A percentile compares a stretch with the other conserved stretches of the same genome.
These are phyloP conservation scores for Kuraishia cidri DNA, from an alignment of 805 yeast species.

Conservation along the genomic window DNA sequence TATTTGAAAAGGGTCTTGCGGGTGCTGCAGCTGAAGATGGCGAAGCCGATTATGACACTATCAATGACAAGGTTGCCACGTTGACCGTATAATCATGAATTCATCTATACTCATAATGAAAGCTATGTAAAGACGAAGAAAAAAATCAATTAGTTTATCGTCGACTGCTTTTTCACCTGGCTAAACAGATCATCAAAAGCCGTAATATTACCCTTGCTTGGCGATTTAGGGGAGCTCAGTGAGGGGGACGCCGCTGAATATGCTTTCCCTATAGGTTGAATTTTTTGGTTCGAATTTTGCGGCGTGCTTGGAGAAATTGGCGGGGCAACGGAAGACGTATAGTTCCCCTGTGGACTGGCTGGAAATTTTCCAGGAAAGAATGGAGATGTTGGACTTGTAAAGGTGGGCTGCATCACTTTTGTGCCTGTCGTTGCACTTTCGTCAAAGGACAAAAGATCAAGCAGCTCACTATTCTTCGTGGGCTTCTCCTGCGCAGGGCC, in stretches of 20 bases:
- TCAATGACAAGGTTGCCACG: constrained; percentile 3
- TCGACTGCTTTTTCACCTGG: no score
- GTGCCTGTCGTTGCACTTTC: no score
- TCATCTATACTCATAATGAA: no score
- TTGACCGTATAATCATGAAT: no score
- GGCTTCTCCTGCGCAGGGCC: neutral
- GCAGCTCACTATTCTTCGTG: neutral
- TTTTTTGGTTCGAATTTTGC: no score
- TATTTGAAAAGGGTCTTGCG: constrained; percentile 85
- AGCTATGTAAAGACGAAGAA: no score
- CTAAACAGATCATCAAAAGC: constrained; percentile 3
- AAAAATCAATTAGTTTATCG: no score
- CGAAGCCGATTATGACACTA: constrained; percentile 9
- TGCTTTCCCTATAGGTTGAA: no score
- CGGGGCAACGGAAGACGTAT: neutral
- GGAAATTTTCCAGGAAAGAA: no score
- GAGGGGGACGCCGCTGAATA: neutral
- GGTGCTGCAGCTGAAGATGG: constrained; percentile 49
- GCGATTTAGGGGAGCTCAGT: neutral
- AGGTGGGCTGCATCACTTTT: neutral
- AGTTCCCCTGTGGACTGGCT: neutral
- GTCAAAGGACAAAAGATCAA: neutral
- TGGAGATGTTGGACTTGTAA: no score
- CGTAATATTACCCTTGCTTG: no score
- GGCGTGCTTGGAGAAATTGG: neutral